Percentiles rank a stretch among this genome's conserved stretches.
Conservation (phyloP, 129 eudicot genomes). For the Flaveria ramosissima region DNA sequence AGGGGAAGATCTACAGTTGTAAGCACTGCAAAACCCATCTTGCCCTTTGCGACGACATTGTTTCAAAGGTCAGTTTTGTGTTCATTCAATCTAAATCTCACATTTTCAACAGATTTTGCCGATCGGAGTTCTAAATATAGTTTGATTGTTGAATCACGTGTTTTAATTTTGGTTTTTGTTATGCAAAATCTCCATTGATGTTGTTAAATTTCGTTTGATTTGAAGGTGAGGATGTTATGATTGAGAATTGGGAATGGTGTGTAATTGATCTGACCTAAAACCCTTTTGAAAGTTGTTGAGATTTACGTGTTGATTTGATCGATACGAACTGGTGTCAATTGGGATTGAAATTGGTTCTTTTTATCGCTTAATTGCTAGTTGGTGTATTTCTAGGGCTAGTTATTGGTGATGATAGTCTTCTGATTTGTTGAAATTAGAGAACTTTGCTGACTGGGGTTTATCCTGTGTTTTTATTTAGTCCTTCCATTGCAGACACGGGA, state of each 20-base stretch:
- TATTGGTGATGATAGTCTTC: constrained; percentile 8
- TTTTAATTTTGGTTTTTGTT: constrained; percentile 16
- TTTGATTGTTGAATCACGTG: not conserved
- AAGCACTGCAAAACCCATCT: constrained; percentile 95
- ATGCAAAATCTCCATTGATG: not conserved
- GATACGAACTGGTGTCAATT: not conserved
- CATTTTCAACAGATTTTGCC: not conserved
- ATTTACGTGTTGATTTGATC: not conserved
- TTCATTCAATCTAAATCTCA: constrained; percentile 14
- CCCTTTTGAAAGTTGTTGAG: not conserved
- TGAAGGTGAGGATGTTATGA: constrained; percentile 6
- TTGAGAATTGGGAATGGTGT: not conserved
- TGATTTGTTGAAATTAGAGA: constrained; percentile 6
- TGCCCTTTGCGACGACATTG: constrained; percentile 69
- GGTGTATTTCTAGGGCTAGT: not conserved
- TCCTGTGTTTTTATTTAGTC: constrained; percentile 54
- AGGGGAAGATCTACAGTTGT: constrained; percentile 93
- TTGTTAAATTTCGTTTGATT: too few relatives aligned
- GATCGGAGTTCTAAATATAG: not conserved
- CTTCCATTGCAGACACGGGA: constrained; percentile 86
- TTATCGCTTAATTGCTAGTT: too few relatives aligned
- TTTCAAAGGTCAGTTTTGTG: constrained; percentile 64
- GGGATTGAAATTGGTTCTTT: constrained; percentile 16
- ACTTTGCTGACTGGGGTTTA: constrained; percentile 28
- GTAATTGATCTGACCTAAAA: constrained; percentile 8